These are phyloP conservation scores for Colletotrichum costaricense DNA, from an alignment of 2,329 filamentous ascomycete species.

Conservation along the genomic window DNA sequence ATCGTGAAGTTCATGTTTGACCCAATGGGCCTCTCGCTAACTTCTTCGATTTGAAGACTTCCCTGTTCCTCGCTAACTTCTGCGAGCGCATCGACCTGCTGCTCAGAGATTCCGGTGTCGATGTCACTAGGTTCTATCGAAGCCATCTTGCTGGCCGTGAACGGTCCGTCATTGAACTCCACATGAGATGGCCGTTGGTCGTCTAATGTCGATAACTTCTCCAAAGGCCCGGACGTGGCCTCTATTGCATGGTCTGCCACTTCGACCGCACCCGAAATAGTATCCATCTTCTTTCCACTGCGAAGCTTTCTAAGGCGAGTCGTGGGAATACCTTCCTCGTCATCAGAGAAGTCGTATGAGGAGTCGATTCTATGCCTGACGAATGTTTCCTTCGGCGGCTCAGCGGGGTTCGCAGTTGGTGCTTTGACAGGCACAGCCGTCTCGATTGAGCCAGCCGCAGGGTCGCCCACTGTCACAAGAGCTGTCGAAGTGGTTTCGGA, in stretches of 20 bases:
- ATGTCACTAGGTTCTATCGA: not conserved
- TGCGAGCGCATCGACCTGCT: not conserved
- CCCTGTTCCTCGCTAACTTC: not conserved
- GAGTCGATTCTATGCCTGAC: slow-evolving; percentile 33
- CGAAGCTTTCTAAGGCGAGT: not conserved
- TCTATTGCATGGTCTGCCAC: no score
- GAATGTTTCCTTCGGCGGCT: slow-evolving; percentile 10
- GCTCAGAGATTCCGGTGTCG: not conserved
- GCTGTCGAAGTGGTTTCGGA: not conserved
- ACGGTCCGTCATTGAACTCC: not conserved
- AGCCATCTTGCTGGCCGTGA: not conserved
- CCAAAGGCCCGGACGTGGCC: not conserved
- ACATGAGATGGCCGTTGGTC: not conserved
- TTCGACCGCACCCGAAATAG: not conserved
- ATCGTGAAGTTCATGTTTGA: not conserved
- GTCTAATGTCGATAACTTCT: not conserved
- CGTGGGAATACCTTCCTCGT: slow-evolving; percentile 37
- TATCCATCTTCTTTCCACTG: not conserved
- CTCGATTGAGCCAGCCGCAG: not conserved
- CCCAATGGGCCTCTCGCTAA: not conserved
- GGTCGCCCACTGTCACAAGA: not conserved
- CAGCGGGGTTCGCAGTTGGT: not conserved
- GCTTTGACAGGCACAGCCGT: not conserved
- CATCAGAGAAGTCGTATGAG: slow-evolving; percentile 39
- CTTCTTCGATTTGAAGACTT: not conserved